phyloP scores from a whole-genome alignment of 2,329 filamentous ascomycete species.

The Dactylellina cionopaga region DNA sequence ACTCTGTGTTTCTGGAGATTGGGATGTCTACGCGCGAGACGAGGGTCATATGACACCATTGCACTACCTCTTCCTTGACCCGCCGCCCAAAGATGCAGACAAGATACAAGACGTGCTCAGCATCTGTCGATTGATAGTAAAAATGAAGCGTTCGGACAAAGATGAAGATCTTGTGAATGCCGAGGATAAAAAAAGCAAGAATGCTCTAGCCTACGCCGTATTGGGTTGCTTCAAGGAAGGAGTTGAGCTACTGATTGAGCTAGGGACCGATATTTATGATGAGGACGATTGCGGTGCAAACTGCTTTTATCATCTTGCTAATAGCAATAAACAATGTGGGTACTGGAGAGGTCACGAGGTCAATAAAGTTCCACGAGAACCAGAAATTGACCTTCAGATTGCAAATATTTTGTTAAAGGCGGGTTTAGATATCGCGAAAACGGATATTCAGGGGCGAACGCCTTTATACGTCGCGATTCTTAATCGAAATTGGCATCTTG shows the following conservation, averaged over 20 bases:
- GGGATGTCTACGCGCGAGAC: slow-evolving; percentile 10
- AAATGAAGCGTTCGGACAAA: slow-evolving; percentile 16
- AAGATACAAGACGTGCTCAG: neutral
- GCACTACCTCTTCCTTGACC: slow-evolving; percentile 10
- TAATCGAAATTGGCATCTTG: neutral
- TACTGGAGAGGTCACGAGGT: no score
- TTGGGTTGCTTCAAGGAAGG: slow-evolving; percentile 7
- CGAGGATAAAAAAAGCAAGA: neutral
- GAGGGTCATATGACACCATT: neutral
- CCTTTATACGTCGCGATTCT: neutral
- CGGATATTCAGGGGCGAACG: neutral
- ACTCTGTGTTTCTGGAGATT: slow-evolving; percentile 24
- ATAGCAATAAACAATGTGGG: no score
- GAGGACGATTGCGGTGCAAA: neutral
- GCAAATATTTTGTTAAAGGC: slow-evolving; percentile 21
- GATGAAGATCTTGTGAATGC: slow-evolving; percentile 8
- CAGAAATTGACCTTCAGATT: neutral
- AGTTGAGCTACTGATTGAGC: slow-evolving; percentile 11
- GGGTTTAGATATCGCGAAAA: slow-evolving; percentile 6
- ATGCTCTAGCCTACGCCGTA: slow-evolving; percentile 19
- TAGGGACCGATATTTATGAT: slow-evolving; percentile 17
- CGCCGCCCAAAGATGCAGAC: neutral
- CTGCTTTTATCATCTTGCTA: slow-evolving; percentile 31
- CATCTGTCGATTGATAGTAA: slow-evolving; percentile 16
- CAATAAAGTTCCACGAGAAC: no score